A percentile compares a stretch with the other conserved stretches of the same genome.
These are phyloP conservation scores for Bolboschoenoplectus hybrid DNA, from an alignment of 202 grass and related monocot genomes.

Conservation along the genomic window DNA sequence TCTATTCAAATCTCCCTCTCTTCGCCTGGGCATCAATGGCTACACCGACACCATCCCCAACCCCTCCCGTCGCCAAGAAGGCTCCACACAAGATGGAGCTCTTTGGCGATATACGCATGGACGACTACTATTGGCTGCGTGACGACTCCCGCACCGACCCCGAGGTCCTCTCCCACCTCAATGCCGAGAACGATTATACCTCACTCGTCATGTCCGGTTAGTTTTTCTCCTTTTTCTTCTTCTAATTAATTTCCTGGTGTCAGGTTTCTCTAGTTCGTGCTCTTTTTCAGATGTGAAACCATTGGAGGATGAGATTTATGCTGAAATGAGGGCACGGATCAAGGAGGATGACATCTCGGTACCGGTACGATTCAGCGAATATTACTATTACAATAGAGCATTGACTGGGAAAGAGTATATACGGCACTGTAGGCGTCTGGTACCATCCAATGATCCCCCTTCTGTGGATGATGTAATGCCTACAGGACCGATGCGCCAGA, in stretches of 20 bases:
- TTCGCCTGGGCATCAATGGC: slow-evolving; percentile 20
- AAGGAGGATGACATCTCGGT: slow-evolving; percentile 81
- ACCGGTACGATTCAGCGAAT: slow-evolving; percentile 57
- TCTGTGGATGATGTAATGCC: slow-evolving; percentile 79
- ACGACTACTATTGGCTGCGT: slow-evolving; percentile 93
- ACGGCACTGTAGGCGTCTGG: slow-evolving; percentile 61
- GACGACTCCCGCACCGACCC: slow-evolving; percentile 75
- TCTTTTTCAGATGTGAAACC: slow-evolving; percentile 60
- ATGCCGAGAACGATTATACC: slow-evolving; percentile 76
- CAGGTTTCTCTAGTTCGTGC: no score
- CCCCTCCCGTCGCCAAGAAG: slow-evolving; percentile 63
- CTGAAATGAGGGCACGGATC: slow-evolving; percentile 90
- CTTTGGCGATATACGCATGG: slow-evolving; percentile 70
- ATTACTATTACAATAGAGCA: slow-evolving; percentile 91
- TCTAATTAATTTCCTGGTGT: no score
- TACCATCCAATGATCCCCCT: slow-evolving; percentile 45
- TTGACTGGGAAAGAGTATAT: slow-evolving; percentile 78
- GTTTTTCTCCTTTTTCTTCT: background rate
- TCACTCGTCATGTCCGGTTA: slow-evolving; percentile 67
- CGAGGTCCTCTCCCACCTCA: slow-evolving; percentile 65
- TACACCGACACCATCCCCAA: slow-evolving; percentile 19
- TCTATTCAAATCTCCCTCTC: slow-evolving; percentile 1
- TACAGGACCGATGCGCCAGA: slow-evolving; percentile 57
- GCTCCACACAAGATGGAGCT: slow-evolving; percentile 61
- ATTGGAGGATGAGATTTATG: slow-evolving; percentile 69